Base-by-base conservation (phyloP, 495 filamentous ascomycete species). In the Penicillium riverlandense region DNA sequence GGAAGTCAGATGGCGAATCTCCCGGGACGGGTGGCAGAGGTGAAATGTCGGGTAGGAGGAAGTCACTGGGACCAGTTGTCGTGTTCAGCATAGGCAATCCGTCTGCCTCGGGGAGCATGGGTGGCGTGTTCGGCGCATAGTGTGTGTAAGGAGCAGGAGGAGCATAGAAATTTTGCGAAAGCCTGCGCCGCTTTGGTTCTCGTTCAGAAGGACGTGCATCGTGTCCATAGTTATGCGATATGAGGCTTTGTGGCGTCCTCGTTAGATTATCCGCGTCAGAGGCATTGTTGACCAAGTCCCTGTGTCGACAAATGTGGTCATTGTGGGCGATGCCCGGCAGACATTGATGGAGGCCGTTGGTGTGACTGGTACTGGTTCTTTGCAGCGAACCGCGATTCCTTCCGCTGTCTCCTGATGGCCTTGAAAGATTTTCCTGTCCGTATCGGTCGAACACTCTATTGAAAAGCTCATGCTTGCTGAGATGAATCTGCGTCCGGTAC, bases 391-490 rank as follows among this genome's bases (percentile, higher is more conserved):
- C 4, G 22, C 6, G 22, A 22, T 22, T 22, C 4, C 2, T 22
- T 22, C 22, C 22, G 22, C 22, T 22, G 22, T 22, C 22, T 22
- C 22, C 22, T 6, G 22, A 22, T 22, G 22, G 22, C 22, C 4
- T 22, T 22, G 4, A 22, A 22, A 0, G 4, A 22, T 0, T 22
- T 22, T 22, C 37, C 35, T 43, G 40, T 1, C 46, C 46, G 28
- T 39, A 49, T 5, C 27, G 29, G 6, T 33, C 31, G 10, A 49
- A 49, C 2, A 41, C 27, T 11, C 28, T 34, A 28, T 44, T 13
- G 31, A 49, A 39, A 8, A 39, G 13, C 8, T 43, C 46, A 15
- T 44, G 30, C 29, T 40, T 49, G 2, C 28, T 32, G 8, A 43
- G 41, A n/a, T 43, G 30, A 11, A n/a, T 35, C 30, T 49, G 40